Percentiles rank a stretch among this genome's conserved stretches.
These are phyloP conservation scores for Amoebophrya sp. DNA, from an alignment of 169 alveolate species.

Conservation along the genomic window DNA sequence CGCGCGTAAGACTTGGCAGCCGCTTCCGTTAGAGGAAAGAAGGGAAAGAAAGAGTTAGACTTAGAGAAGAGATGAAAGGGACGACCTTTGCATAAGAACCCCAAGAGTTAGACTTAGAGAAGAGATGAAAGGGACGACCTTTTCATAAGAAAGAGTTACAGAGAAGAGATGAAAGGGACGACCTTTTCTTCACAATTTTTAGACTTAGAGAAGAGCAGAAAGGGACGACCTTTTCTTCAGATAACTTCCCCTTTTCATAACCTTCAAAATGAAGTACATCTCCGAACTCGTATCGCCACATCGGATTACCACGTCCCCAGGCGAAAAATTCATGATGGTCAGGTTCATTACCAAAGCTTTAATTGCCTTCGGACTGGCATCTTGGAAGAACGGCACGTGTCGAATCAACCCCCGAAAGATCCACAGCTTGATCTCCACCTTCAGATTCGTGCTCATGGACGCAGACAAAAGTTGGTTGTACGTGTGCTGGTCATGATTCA, in stretches of 20 bases:
- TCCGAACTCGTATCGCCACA: slow-evolving; percentile 14
- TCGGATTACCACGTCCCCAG: slow-evolving; percentile 23
- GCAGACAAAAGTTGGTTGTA: neutral
- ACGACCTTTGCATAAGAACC: too few relatives aligned
- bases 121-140: too few relatives aligned
- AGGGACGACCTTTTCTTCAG: too few relatives aligned
- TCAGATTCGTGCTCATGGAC: neutral
- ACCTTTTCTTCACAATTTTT: too few relatives aligned
- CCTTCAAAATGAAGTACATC: neutral
- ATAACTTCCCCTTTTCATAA: too few relatives aligned
- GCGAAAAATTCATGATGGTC: neutral
- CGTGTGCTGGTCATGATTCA: slow-evolving; percentile 7
- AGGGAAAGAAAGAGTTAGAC: too few relatives aligned
- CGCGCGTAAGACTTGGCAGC: neutral
- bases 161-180: too few relatives aligned
- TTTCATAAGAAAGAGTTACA: too few relatives aligned
- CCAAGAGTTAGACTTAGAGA: too few relatives aligned
- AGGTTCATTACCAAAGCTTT: neutral
- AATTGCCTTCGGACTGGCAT: slow-evolving; percentile 16
- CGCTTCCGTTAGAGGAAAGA: too few relatives aligned
- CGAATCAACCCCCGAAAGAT: slow-evolving; percentile 9
- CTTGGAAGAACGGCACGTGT: slow-evolving; percentile 18
- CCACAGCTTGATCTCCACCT: slow-evolving; percentile 19
- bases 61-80: too few relatives aligned
- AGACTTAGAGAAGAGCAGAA: too few relatives aligned